Base-by-base conservation (phyloP, 345 rosid species). In the Citropsis articulata region DNA sequence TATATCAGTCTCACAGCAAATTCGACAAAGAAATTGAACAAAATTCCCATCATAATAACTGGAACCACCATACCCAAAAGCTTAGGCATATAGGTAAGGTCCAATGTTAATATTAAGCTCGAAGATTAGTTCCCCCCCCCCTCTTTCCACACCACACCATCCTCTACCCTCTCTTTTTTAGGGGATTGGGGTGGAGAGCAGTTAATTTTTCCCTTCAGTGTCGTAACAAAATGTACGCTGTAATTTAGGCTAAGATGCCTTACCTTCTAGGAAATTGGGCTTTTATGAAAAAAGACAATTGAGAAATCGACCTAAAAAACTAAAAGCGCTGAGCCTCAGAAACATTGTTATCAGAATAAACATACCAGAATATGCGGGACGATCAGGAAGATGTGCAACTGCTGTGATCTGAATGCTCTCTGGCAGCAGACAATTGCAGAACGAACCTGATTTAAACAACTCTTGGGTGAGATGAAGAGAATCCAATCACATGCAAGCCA, bases 351-450 rank as follows among this genome's bases (percentile, higher is more conserved):
- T 53, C 21, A 3, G 30, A 55, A 67, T 60, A 74, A 78, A 80
- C 85, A 83, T 82, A 94, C 99, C 98, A 61, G 97, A 91, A 84
- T 79, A 88, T 19, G 85, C 78, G 42, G 91, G 89, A 83, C 83
- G 93, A 79, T 94, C 93, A 1, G 97, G 90, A 77, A 89, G 90
- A 89, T 90, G 94, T 79, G 86, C 78, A 85, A 92, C 97, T 33
- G 97, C 90, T 56, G 90, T 84, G 60, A 90, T 87, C 85, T 91
- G 98, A 82, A 96, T 87, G 84, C 90, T 94, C 81, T 92, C 94
- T 33, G 98, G 98, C 76, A 96, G 87, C 77, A 96, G 87, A 81
- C 98, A 96, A 85, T 90, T 92, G 83, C 98, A 96, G 84, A 91
- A 94, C 48, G 97, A 89, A 86, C 98, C 99, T 96, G 89, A 84